Evolutionary conservation across 148 eudicot genomes (phyloP).

Genomic region (Vaccinium myrtillus): DNA sequence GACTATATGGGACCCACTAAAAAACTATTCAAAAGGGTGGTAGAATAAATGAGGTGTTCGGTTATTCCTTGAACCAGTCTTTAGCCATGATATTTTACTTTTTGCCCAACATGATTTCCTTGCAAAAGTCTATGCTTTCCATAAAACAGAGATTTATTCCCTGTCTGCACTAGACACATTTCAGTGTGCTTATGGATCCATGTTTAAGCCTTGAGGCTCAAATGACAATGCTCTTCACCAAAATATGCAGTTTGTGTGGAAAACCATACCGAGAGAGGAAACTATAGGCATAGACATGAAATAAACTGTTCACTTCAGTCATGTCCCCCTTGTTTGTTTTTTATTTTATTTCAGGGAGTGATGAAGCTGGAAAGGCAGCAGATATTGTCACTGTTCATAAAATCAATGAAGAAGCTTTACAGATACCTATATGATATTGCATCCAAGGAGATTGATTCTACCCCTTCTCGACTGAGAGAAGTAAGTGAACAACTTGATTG

Average conservation of each 20-base stretch:
- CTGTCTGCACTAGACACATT: background rate
- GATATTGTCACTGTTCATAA: constrained; percentile 60
- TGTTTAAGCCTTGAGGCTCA: background rate
- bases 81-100: background rate
- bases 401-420: constrained; percentile 73
- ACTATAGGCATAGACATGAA: background rate
- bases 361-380: constrained; percentile 80
- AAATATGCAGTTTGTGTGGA: background rate
- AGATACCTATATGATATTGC: constrained; percentile 57
- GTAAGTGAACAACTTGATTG: constrained; percentile 40
- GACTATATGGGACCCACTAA: background rate
- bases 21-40: background rate
- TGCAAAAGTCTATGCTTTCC: background rate
- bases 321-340: background rate
- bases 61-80: background rate
- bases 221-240: background rate
- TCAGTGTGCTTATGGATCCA: background rate
- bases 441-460: constrained; percentile 54
- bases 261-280: background rate
- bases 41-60: background rate
- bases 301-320: background rate
- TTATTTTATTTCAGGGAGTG: constrained; percentile 44
- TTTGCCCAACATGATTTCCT: background rate
- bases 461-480: constrained; percentile 57
- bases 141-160: background rate